phyloP scores from a whole-genome alignment of 805 yeast genomes.

The Kurtzmaniella fragi region DNA sequence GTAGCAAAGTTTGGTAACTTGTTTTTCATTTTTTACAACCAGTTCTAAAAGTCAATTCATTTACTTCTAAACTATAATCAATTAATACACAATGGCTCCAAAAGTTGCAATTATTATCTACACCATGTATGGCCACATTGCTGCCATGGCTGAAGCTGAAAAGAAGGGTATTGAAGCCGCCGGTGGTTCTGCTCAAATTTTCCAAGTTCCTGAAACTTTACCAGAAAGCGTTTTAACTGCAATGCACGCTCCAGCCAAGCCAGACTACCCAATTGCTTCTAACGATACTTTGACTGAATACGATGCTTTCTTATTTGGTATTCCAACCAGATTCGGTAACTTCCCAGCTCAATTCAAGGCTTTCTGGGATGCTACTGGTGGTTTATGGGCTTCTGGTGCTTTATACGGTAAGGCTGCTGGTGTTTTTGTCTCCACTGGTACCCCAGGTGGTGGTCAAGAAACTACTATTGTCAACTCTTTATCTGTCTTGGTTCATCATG shows the following conservation, averaged over 20 bases:
- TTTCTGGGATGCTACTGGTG: conserved; percentile 76
- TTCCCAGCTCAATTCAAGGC: conserved; percentile 74
- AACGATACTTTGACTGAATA: conserved; percentile 52
- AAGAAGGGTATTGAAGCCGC: conserved; percentile 65
- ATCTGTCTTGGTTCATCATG: conserved; percentile 71
- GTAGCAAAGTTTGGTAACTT: no score
- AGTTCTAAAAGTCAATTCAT: background rate
- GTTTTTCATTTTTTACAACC: background rate
- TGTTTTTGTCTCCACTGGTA: conserved; percentile 67
- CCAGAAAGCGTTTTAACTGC: conserved; percentile 48
- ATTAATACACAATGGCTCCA: conserved; percentile 22
- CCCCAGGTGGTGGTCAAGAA: conserved; percentile 84
- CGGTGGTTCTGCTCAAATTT: conserved; percentile 65
- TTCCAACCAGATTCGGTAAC: conserved; percentile 83
- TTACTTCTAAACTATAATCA: background rate
- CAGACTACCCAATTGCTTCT: conserved; percentile 55
- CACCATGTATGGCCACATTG: conserved; percentile 77
- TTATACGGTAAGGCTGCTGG: conserved; percentile 72
- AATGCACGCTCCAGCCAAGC: conserved; percentile 57
- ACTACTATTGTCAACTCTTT: conserved; percentile 59
- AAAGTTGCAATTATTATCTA: conserved; percentile 46
- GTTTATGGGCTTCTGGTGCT: conserved; percentile 72
- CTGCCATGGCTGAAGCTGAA: conserved; percentile 59
- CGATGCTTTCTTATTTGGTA: conserved; percentile 81
- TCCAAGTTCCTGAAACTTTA: conserved; percentile 73